Conservation (phyloP, 306 rosid species). For the Sindora glabra region DNA sequence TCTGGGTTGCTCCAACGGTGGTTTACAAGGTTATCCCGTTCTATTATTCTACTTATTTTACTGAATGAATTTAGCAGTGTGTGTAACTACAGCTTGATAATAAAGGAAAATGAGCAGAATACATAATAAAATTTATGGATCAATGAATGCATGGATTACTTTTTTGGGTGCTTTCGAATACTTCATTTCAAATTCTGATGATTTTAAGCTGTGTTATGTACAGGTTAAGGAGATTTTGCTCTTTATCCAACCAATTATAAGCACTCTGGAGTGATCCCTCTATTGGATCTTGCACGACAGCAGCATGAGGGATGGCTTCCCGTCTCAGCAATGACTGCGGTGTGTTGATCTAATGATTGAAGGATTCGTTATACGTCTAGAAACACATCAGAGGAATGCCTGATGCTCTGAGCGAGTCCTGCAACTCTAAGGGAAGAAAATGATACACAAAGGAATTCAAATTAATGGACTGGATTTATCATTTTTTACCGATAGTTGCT, state of each 20-base stretch:
- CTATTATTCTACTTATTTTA: too few species aligned
- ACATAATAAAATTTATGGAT: too few species aligned
- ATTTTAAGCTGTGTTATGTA: slow-evolving; percentile 3
- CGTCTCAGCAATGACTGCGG: slow-evolving; percentile 96
- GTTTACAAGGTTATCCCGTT: too few species aligned
- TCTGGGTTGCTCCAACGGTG: too few species aligned
- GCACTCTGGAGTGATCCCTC: slow-evolving; percentile 94
- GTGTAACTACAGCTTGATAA: too few species aligned
- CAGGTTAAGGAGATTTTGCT: slow-evolving; percentile 79
- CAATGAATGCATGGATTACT: too few species aligned
- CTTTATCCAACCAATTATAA: slow-evolving; percentile 97
- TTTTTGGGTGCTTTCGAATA: neutral
- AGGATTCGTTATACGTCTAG: neutral
- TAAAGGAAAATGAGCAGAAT: too few species aligned
- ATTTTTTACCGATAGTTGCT: neutral
- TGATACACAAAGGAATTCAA: too few species aligned
- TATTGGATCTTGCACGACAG: slow-evolving; percentile 98
- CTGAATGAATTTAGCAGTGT: too few species aligned
- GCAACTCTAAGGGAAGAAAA: too few species aligned
- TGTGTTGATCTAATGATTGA: slow-evolving; percentile 33
- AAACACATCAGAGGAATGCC: neutral
- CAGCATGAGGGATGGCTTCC: slow-evolving; percentile 99
- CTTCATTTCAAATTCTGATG: neutral
- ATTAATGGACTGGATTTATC: neutral
- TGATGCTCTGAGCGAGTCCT: neutral